These are phyloP conservation scores for Colletotrichum sp. DNA, from an alignment of 2,329 filamentous ascomycete genomes.

Conservation along the genomic window DNA sequence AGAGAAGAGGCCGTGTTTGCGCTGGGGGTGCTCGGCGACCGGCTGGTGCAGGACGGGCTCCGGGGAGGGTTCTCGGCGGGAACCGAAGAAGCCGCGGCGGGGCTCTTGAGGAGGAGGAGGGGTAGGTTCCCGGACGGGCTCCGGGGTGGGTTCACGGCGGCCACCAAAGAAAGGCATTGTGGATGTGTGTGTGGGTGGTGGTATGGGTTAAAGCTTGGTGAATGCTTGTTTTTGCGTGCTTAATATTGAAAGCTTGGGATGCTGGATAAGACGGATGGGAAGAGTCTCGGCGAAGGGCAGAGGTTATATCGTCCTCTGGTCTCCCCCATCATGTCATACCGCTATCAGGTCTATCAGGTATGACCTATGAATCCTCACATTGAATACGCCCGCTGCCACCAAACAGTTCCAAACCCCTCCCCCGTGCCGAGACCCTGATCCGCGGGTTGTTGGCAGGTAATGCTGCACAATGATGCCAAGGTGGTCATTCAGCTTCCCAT, in stretches of 20 bases:
- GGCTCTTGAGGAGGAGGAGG: conserved; percentile 31
- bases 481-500: neutral
- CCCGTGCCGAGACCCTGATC: conserved; percentile 10
- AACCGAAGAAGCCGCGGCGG: conserved; percentile 24
- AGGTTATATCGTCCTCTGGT: conserved; percentile 4
- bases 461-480: conserved; percentile 23
- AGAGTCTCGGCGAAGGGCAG: conserved; percentile 4
- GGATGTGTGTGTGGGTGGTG: neutral
- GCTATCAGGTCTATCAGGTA: neutral
- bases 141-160: conserved; percentile 31
- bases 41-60: conserved; percentile 34
- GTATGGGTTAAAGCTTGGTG: neutral
- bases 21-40: conserved; percentile 27
- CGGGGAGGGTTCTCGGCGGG: conserved; percentile 28
- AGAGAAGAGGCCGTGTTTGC: conserved; percentile 41
- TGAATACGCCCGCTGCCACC: neutral
- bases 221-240: conserved; percentile 5
- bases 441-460: neutral
- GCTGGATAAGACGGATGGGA: conserved; percentile 12
- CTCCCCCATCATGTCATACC: neutral
- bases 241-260: conserved; percentile 7
- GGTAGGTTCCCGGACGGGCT: conserved; percentile 31
- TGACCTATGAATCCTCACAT: neutral
- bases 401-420: neutral
- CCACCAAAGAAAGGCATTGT: conserved; percentile 29